phyloP scores from a whole-genome alignment of 1,284 basidiomycete genomes.

The Sanghuangporus baumii region DNA sequence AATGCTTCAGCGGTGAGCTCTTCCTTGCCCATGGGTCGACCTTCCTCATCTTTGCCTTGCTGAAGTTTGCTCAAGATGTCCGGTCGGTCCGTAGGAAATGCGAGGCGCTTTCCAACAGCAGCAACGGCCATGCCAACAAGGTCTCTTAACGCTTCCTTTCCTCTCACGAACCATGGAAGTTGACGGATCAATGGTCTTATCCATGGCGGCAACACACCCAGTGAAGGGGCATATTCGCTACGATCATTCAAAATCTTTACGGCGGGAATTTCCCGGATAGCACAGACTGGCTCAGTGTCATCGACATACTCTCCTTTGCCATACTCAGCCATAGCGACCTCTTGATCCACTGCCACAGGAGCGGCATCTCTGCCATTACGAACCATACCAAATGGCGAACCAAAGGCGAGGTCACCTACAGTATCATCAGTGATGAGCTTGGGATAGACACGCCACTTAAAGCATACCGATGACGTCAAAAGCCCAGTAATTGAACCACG shows the following conservation, averaged over 20 bases:
- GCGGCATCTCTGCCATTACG: constrained; percentile 66
- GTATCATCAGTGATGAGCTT: constrained; percentile 21
- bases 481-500: constrained; percentile 76
- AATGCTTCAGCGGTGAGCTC: constrained; percentile 46
- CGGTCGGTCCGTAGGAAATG: constrained; percentile 8
- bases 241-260: constrained; percentile 86
- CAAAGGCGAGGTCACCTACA: constrained; percentile 74
- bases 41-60: constrained; percentile 40
- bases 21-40: constrained; percentile 38
- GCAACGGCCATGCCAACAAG: constrained; percentile 74
- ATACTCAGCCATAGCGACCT: constrained; percentile 51
- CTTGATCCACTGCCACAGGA: constrained; percentile 44
- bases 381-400: constrained; percentile 87
- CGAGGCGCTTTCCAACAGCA: constrained; percentile 30
- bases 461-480: constrained; percentile 71
- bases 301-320: constrained; percentile 27
- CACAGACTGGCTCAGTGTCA: not conserved
- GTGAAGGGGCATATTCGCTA: constrained; percentile 81
- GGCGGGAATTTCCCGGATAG: constrained; percentile 44
- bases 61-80: constrained; percentile 15
- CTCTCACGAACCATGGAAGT: constrained; percentile 71
- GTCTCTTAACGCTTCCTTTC: constrained; percentile 31
- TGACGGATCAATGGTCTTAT: constrained; percentile 63
- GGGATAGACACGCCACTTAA: not conserved
- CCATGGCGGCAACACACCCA: constrained; percentile 74